Evolutionary conservation across 2,329 filamentous ascomycete species (phyloP), one percentile per base, ranked within the genome.

Genomic region (Colletotrichum tabaci): DNA sequence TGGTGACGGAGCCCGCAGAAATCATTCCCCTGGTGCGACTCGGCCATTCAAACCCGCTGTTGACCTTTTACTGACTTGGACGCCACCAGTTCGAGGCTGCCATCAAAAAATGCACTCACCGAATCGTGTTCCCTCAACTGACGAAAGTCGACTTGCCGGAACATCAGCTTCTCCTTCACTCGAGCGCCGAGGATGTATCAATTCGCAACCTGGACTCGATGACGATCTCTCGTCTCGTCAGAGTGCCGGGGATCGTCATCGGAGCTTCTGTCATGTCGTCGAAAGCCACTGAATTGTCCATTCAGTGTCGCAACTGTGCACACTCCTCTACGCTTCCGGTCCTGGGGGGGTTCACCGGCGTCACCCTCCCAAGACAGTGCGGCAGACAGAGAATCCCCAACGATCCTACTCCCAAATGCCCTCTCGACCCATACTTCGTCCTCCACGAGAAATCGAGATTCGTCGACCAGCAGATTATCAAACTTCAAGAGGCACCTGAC

Each of bases 381-480:
- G 90, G 80, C 40, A 89, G 94, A 62, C 80, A 84, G 74, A 89
- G 90, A 74, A 84, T 88, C 12, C 87, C 88, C 16, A 92, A 91
- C 61, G 94, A 97, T 55, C 84, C 86, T 2, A 87, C 88, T 1
- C 90, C 93, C 47, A 91, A 92, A 77, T 99, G 96, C 77, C 95
- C 96, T 0, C 84, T 99, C 72, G 96, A 99, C 77, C 96, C 96
- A 18, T 99, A 98, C 83, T 97, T 96, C 77, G 94, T 99, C 68
- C 88, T 96, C 70, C 96, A 99, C 80, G 96, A 99, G 82, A 95
- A 93, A 80, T 98, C 94, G 47, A 90, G 91, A 74, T 99, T 99
- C 80, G 95, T 98, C 77, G 96, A 99, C 78, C 96, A 99, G 82
- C 96, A 99, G 82, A 94, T 99, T 72, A 93, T 99, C 80, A 99